Base-by-base conservation (phyloP, 257 asterid genomes). In the Agastache rugosa region DNA sequence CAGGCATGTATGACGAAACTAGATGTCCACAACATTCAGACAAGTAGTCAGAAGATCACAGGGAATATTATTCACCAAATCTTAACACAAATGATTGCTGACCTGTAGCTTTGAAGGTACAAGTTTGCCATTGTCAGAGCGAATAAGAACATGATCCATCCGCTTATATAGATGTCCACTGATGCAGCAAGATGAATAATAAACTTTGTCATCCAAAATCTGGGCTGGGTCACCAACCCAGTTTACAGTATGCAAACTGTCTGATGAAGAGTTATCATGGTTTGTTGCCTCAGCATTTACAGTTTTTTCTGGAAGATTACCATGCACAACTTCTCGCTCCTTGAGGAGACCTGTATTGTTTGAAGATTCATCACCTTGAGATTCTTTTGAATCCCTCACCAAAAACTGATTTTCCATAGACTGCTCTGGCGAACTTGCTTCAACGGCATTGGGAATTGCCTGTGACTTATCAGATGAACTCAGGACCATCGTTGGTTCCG, bases 101-200 rank as follows among this genome's bases (percentile, higher is more conserved):
- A 91, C 98, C 97, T 87, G 96, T 74, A 94, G 83, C 79, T 86
- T 90, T 29, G 97, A 88, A 67, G 98, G 98, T 71, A 85, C 70
- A 72, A 84, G 69, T 82, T 82, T 88, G 76, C 70, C 87, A 69
- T 84, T 82, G 77, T 75, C 82, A 80, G 75, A 80, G 62, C 82
- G 90, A 78, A 90, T 69, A 74, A 87, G 95, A 78, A 81, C 92
- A 75, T 94, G 86, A 66, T 91, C 96, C 77, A 51, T 80, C 27
- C 70, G 76, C 74, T 81, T 88, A 72, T 88, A 90, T 59, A 78
- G 72, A 81, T 84, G 82, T 71, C 94, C 97, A 47, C 80, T 85
- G 77, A 94, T 77, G 85, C 81, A 61, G 89, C 96, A 90, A 68
- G 97, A 84, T 25, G 85, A 74, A 78, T 90, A 91, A 74, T 77